Conservation (phyloP, 345 rosid genomes). For the Eucalyptus cloeziana region DNA sequence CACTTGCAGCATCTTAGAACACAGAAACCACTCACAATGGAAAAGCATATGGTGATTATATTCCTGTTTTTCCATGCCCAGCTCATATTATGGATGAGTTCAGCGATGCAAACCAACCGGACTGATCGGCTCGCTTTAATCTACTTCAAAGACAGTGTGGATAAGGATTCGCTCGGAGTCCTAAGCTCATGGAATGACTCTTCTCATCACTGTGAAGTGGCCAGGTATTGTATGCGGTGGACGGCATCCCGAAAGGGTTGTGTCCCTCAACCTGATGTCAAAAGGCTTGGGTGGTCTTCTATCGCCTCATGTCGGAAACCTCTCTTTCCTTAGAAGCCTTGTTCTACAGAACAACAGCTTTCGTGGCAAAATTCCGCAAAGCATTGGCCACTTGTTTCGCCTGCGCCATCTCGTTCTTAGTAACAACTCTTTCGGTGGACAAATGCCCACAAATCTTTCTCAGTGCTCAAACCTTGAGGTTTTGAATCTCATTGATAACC, state of each 20-base stretch:
- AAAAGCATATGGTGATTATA: background rate
- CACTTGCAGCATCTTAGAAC: background rate
- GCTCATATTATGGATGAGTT: background rate
- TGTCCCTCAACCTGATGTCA: background rate
- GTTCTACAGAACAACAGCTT: background rate
- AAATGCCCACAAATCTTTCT: background rate
- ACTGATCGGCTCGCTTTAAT: background rate
- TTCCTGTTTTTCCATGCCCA: background rate
- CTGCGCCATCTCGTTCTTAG: fast-evolving
- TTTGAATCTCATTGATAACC: background rate
- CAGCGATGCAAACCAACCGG: background rate
- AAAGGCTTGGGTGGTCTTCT: background rate
- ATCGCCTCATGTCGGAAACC: background rate
- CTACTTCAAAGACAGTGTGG: background rate
- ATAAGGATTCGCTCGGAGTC: background rate
- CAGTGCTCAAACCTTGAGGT: background rate
- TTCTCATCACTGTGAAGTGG: background rate
- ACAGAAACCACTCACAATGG: fast-evolving
- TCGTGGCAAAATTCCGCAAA: background rate
- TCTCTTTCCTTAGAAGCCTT: background rate
- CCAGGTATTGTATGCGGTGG: background rate
- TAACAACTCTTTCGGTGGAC: background rate
- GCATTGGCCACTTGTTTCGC: background rate
- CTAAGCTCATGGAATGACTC: background rate
- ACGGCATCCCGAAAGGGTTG: background rate